Evolutionary conservation across 352 stramenopile species (phyloP).

Genomic region (Phytophthora hibernalis): DNA sequence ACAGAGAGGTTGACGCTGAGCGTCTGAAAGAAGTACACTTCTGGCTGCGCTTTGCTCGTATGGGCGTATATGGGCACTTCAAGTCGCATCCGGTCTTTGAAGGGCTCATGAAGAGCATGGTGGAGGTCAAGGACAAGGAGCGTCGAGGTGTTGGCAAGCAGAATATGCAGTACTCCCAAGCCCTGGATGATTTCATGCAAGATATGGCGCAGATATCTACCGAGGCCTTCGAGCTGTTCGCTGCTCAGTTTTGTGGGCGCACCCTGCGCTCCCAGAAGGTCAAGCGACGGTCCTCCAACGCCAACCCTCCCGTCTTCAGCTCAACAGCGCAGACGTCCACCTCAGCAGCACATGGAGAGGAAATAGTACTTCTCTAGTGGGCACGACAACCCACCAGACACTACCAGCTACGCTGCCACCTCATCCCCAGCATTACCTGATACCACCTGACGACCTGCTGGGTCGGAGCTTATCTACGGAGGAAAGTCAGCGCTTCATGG

Average conservation of each 20-base stretch:
- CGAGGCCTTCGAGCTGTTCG: slow-evolving; percentile 83
- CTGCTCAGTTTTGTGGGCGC: slow-evolving; percentile 74
- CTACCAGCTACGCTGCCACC: slow-evolving; percentile 19
- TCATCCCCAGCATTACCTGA: slow-evolving; percentile 49
- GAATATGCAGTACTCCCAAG: slow-evolving; percentile 83
- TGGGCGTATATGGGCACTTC: slow-evolving; percentile 80
- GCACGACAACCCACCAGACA: slow-evolving; percentile 12
- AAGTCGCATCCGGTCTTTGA: slow-evolving; percentile 77
- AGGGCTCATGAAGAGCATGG: slow-evolving; percentile 80
- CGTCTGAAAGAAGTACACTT: slow-evolving; percentile 59
- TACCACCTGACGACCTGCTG: slow-evolving; percentile 61
- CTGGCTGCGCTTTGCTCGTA: slow-evolving; percentile 75
- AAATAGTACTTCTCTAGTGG: slow-evolving; percentile 13
- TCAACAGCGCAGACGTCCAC: slow-evolving; percentile 11
- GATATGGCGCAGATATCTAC: slow-evolving; percentile 65
- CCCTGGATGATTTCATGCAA: slow-evolving; percentile 81
- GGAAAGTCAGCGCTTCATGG: slow-evolving; percentile 83
- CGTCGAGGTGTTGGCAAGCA: slow-evolving; percentile 83
- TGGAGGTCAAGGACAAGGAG: slow-evolving; percentile 86
- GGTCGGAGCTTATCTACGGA: slow-evolving; percentile 55
- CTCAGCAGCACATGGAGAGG: slow-evolving; percentile 4
- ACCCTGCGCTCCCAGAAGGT: slow-evolving; percentile 79
- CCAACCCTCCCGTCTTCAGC: slow-evolving; percentile 5
- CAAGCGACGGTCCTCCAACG: slow-evolving; percentile 50
- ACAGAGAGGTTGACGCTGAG: slow-evolving; percentile 19